Base-by-base conservation (phyloP, 352 stramenopile species). In the Pythium dissimile region DNA sequence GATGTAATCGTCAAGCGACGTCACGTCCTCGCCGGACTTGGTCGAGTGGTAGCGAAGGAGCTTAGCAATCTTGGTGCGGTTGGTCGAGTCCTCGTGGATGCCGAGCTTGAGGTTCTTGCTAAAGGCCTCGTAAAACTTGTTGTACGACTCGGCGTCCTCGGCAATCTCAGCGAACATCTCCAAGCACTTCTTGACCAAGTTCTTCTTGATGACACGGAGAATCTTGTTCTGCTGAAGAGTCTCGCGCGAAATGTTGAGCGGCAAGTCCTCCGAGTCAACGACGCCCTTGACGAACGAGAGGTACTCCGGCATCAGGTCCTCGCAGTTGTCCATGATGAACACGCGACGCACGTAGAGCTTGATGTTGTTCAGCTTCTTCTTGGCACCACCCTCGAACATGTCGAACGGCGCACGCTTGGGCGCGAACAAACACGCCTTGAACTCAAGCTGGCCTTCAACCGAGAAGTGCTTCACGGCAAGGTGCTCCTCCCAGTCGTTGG, bases 271-370 rank as follows among this genome's bases (percentile, higher is more conserved):
- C 55, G 89, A 98, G 77, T 99, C 97, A n/a, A 99, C 97, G 49
- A 99, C 95, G 81, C 97, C 97, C 88, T 98, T 98, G 56, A 99
- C 85, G 73, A 99, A 99, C 60, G 85, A 90, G 42, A 99, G 82
- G 86, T 97, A 99, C 78, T 99, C 97, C 26, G 97, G 97, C 97
- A 99, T 99, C 55, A 99, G 71, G 59, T 99, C 97, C 78, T 99
- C 96, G 73, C 97, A 99, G 86, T 99, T 99, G 87, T 99, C 97
- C 97, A 99, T 99, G 84, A 99, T 99, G 81, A 99, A 99, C 57
- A 99, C 97, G 67, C 97, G 90, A 75, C 97, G 92, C 68, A 99
- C 97, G 76, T 99, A 99, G 37, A 99, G 72, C 86, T 99, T 99
- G 72, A 99, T 98, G 84, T 98, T 98, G 89, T 99, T 99, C 46